Evolutionary conservation across 345 rosid species (phyloP).

Genomic region (Camelina sativa): DNA sequence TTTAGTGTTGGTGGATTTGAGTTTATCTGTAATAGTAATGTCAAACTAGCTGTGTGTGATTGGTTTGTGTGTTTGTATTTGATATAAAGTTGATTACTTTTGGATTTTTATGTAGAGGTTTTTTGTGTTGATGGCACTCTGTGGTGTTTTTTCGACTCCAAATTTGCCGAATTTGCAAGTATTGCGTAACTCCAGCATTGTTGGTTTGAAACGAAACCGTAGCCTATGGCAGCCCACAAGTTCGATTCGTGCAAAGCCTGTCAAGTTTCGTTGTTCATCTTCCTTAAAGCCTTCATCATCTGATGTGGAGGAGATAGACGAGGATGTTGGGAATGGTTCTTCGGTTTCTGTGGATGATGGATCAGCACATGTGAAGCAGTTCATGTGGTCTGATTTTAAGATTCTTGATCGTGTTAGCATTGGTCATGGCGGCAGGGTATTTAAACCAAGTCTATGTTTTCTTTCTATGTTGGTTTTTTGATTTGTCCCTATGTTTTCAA

Average conservation of each 20-base stretch:
- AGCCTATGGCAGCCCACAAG: slow-evolving; percentile 26
- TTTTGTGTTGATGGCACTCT: slow-evolving; percentile 58
- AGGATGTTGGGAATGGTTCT: slow-evolving; percentile 26
- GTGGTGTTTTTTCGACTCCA: slow-evolving; percentile 51
- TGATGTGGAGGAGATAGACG: slow-evolving; percentile 55
- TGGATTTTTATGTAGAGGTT: slow-evolving; percentile 1
- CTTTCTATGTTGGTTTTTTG: neutral
- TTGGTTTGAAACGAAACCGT: slow-evolving; percentile 27
- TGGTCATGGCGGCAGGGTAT: slow-evolving; percentile 93
- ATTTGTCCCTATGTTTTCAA: neutral
- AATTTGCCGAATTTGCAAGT: slow-evolving; percentile 46
- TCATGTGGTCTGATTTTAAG: slow-evolving; percentile 78
- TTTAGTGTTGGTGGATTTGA: neutral
- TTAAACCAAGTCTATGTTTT: neutral
- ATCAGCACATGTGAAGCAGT: slow-evolving; percentile 65
- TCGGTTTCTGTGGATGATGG: slow-evolving; percentile 51
- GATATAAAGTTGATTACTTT: neutral
- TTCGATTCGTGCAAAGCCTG: slow-evolving; percentile 32
- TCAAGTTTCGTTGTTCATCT: slow-evolving; percentile 48
- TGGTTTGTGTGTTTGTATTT: neutral
- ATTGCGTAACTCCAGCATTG: slow-evolving; percentile 44
- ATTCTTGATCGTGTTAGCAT: slow-evolving; percentile 76
- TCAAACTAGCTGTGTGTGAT: neutral
- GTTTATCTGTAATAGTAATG: slow-evolving; percentile 6
- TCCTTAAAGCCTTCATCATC: slow-evolving; percentile 47